Evolutionary conservation across 2,329 filamentous ascomycete species (phyloP).

Genomic region (Trichoderma gracile): DNA sequence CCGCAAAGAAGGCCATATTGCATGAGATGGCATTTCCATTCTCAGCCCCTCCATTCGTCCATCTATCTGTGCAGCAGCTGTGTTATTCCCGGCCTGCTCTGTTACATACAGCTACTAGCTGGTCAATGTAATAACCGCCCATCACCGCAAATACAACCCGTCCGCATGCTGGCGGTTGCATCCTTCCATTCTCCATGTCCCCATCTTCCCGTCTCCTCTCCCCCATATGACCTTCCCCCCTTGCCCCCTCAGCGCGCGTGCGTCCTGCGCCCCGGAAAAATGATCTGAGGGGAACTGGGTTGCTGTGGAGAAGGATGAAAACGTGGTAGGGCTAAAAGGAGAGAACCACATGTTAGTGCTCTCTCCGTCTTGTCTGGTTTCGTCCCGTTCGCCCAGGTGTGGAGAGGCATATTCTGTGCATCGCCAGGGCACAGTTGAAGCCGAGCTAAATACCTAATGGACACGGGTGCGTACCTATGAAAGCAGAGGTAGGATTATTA

Average conservation of each 20-base stretch:
- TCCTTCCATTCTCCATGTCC: background rate
- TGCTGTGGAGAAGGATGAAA: background rate
- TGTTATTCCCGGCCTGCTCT: slow-evolving; percentile 8
- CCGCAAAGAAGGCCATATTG: background rate
- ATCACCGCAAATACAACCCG: slow-evolving; percentile 1
- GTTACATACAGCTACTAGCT: background rate
- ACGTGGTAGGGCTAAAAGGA: background rate
- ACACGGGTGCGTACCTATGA: background rate
- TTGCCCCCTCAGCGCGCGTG: slow-evolving; percentile 7
- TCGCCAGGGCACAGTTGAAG: background rate
- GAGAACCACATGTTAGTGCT: slow-evolving; percentile 3
- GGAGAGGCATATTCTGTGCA: background rate
- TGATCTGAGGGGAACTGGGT: background rate
- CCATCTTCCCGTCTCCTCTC: background rate
- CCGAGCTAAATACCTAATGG: background rate
- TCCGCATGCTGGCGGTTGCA: background rate
- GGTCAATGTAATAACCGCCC: background rate
- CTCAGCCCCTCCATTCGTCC: background rate
- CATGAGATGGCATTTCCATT: background rate
- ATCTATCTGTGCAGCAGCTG: background rate
- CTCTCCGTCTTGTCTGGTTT: background rate
- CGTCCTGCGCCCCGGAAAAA: slow-evolving; percentile 24
- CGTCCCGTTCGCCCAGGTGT: background rate
- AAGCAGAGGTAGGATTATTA: too few relatives aligned
- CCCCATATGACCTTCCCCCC: slow-evolving; percentile 18